A percentile compares a stretch with the other conserved stretches of the same genome.
Conservation (phyloP, 208 protist species). For the Trypanosoma congolense region DNA sequence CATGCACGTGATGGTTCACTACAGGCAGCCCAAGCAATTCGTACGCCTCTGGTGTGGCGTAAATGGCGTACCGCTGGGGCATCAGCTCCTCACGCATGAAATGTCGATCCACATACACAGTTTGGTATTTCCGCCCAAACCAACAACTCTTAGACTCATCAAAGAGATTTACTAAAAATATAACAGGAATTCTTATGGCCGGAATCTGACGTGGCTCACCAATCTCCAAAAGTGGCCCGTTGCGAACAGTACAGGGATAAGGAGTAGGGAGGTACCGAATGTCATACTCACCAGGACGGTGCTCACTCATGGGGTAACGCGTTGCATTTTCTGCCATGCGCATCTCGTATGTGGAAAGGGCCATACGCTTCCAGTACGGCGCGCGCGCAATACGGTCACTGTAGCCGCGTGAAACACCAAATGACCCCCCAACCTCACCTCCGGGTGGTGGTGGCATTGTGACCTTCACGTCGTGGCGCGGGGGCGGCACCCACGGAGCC, state of each 20-base stretch:
- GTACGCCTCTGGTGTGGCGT: slow-evolving; percentile 85
- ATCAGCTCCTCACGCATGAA: slow-evolving; percentile 78
- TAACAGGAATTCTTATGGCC: slow-evolving; percentile 66
- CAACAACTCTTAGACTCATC: slow-evolving; percentile 56
- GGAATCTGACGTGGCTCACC: slow-evolving; percentile 79
- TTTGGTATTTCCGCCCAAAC: slow-evolving; percentile 80
- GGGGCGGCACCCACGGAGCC: slow-evolving; percentile 76
- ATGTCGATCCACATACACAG: slow-evolving; percentile 65
- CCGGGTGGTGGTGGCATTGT: slow-evolving; percentile 82
- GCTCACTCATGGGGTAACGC: slow-evolving; percentile 73
- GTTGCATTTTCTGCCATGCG: slow-evolving; percentile 85
- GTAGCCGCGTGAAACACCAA: slow-evolving; percentile 80
- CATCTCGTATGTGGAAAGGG: slow-evolving; percentile 65
- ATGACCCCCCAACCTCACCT: slow-evolving; percentile 80
- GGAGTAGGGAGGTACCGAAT: slow-evolving; percentile 71
- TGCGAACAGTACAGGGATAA: slow-evolving; percentile 71
- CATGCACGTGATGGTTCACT: slow-evolving; percentile 73
- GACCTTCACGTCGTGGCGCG: slow-evolving; percentile 72
- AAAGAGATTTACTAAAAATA: slow-evolving; percentile 84
- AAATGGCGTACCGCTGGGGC: slow-evolving; percentile 84
- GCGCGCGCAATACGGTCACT: slow-evolving; percentile 74
- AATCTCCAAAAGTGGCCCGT: slow-evolving; percentile 76
- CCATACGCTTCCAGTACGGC: slow-evolving; percentile 89
- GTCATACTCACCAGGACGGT: slow-evolving; percentile 79
- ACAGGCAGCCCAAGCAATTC: slow-evolving; percentile 70